Evolutionary conservation across 2,329 filamentous ascomycete species (phyloP).

Genomic region (Pestalotiopsis fici): DNA sequence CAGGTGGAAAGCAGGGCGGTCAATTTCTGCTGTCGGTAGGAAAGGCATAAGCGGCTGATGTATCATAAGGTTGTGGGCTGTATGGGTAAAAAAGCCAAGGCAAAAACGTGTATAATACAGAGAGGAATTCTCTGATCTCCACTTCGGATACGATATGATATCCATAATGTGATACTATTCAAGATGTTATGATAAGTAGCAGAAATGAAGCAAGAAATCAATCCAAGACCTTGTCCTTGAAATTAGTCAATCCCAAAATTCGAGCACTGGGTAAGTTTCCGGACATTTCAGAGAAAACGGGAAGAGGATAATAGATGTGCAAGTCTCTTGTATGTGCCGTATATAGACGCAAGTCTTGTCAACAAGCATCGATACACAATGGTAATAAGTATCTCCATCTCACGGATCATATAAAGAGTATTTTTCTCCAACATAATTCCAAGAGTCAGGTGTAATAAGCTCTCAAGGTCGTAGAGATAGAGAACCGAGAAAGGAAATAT

Average conservation of each 20-base stretch:
- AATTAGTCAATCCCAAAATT: background rate
- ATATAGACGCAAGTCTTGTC: no score
- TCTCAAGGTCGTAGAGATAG: no score
- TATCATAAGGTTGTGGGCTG: conserved; percentile 1
- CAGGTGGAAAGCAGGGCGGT: conserved; percentile 62
- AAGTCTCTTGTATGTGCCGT: no score
- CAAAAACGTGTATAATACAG: conserved; percentile 24
- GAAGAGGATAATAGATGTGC: no score
- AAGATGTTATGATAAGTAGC: background rate
- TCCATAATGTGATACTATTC: conserved; percentile 27
- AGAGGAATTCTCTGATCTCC: conserved; percentile 30
- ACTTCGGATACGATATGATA: conserved; percentile 29
- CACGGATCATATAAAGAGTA: no score
- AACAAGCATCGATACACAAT: no score
- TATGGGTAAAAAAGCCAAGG: conserved; percentile 6
- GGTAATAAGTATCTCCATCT: no score
- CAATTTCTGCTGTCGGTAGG: conserved; percentile 56
- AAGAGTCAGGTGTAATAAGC: no score
- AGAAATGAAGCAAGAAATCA: background rate
- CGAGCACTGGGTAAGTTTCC: no score
- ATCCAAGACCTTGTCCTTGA: background rate
- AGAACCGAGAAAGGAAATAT: no score
- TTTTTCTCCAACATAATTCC: no score
- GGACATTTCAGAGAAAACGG: no score
- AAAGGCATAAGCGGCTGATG: conserved; percentile 31